Evolutionary conservation across 768 basidiomycete genomes (phyloP).

Genomic region (Pulveroboletus sp.): DNA sequence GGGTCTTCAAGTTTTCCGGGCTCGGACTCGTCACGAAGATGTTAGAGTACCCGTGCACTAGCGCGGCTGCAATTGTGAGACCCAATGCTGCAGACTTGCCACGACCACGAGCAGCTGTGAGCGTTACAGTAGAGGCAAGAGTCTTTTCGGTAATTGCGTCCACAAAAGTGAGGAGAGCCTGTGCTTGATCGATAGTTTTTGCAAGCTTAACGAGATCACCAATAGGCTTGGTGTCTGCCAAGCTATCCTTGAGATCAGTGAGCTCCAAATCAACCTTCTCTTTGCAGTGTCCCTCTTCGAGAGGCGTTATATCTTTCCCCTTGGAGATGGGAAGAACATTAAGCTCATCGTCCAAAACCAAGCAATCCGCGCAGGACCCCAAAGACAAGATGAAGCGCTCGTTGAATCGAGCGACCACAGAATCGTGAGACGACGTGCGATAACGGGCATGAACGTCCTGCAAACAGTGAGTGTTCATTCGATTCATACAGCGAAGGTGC

Average conservation of each 20-base stretch:
- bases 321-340: conserved; percentile 95
- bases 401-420: conserved; percentile 92
- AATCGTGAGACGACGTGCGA: conserved; percentile 84
- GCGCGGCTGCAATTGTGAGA: conserved; percentile 85
- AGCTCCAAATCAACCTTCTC: conserved; percentile 60
- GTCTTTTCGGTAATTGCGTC: conserved; percentile 93
- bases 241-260: conserved; percentile 67
- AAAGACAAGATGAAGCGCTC: conserved; percentile 98
- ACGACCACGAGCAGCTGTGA: conserved; percentile 91
- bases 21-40: conserved; percentile 97
- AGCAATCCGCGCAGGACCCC: conserved; percentile 86
- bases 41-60: conserved; percentile 93
- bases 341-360: conserved; percentile 95
- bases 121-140: conserved; percentile 87
- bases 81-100: conserved; percentile 98
- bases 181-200: conserved; percentile 91
- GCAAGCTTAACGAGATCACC: conserved; percentile 88
- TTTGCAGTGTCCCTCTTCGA: conserved; percentile 48
- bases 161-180: conserved; percentile 90
- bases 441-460: conserved; percentile 97
- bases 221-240: conserved; percentile 80
- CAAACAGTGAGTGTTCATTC: not conserved
- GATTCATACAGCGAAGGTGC: conserved; percentile 6
- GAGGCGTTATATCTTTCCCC: conserved; percentile 83
- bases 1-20: conserved; percentile 94